Conservation (phyloP, 805 yeast species). For the Cyberlindnera meyerae region DNA sequence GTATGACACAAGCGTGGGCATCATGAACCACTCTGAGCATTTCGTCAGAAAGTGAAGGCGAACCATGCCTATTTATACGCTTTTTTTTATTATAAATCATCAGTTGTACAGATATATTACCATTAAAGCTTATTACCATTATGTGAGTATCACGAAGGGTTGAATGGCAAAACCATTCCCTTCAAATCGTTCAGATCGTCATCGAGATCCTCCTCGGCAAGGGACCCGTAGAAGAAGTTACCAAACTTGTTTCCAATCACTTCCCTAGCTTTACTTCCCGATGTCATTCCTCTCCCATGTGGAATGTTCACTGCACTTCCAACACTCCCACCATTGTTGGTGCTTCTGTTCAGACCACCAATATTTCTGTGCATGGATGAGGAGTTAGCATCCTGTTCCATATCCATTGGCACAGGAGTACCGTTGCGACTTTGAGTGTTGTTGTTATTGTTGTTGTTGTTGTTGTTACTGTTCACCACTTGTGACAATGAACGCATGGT, state of each 20-base stretch:
- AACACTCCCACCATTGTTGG: background rate
- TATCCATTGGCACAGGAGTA: slow-evolving; percentile 1
- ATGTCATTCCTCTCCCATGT: too few relatives aligned
- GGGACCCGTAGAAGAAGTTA: slow-evolving; percentile 7
- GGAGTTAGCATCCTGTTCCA: slow-evolving; percentile 3
- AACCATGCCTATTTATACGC: background rate
- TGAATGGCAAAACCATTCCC: slow-evolving; percentile 22
- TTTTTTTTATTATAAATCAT: too few relatives aligned
- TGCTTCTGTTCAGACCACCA: background rate
- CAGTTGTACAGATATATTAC: background rate
- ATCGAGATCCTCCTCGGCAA: slow-evolving; percentile 22
- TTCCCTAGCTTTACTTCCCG: background rate
- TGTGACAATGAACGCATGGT: slow-evolving; percentile 55
- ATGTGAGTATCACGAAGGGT: slow-evolving; percentile 24
- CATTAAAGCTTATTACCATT: slow-evolving; percentile 1
- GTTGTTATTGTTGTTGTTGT: slow-evolving; percentile 5
- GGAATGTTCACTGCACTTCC: background rate
- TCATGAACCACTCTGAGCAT: slow-evolving; percentile 66
- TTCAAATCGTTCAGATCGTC: slow-evolving; percentile 17
- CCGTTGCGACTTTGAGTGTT: slow-evolving; percentile 4
- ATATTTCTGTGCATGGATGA: background rate
- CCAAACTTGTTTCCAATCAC: slow-evolving; percentile 2
- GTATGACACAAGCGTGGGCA: slow-evolving; percentile 65
- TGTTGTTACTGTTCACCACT: slow-evolving; percentile 24
- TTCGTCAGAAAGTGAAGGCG: slow-evolving; percentile 56